phyloP scores from a whole-genome alignment of 2,329 filamentous ascomycete species.

The Alternaria atra region DNA sequence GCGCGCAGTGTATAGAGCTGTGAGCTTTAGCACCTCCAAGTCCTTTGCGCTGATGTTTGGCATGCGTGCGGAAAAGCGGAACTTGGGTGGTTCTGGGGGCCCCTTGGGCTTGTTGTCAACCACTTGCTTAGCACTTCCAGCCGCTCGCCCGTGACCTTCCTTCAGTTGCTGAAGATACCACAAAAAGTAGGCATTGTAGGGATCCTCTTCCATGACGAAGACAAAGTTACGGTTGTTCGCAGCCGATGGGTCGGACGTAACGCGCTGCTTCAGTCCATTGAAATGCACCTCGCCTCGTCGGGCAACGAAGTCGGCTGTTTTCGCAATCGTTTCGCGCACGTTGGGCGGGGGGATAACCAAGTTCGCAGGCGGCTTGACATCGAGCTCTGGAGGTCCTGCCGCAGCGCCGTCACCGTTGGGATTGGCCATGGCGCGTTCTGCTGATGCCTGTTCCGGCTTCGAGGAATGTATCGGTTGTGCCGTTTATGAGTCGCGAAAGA shows the following conservation, averaged over 20 bases:
- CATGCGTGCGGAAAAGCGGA: constrained; percentile 95
- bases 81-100: constrained; percentile 84
- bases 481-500: constrained; percentile 13
- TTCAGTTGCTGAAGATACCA: constrained; percentile 91
- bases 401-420: constrained; percentile 36
- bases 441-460: constrained; percentile 16
- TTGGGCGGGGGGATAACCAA: constrained; percentile 86
- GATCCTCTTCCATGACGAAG: constrained; percentile 81
- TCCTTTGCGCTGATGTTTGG: constrained; percentile 96
- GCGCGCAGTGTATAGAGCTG: constrained; percentile 90
- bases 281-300: constrained; percentile 74
- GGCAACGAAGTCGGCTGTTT: constrained; percentile 91
- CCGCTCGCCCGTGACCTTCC: constrained; percentile 75
- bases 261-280: constrained; percentile 85
- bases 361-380: constrained; percentile 76
- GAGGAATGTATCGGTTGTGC: constrained; percentile 15
- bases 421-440: constrained; percentile 37
- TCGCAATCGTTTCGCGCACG: constrained; percentile 86
- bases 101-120: constrained; percentile 75
- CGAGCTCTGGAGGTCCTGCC: constrained; percentile 25
- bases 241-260: constrained; percentile 71
- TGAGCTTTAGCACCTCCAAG: constrained; percentile 75
- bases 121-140: constrained; percentile 22
- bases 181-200: constrained; percentile 87
- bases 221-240: constrained; percentile 81